Conservation (phyloP, 1,284 basidiomycete genomes). For the Polyporus tsugae region DNA sequence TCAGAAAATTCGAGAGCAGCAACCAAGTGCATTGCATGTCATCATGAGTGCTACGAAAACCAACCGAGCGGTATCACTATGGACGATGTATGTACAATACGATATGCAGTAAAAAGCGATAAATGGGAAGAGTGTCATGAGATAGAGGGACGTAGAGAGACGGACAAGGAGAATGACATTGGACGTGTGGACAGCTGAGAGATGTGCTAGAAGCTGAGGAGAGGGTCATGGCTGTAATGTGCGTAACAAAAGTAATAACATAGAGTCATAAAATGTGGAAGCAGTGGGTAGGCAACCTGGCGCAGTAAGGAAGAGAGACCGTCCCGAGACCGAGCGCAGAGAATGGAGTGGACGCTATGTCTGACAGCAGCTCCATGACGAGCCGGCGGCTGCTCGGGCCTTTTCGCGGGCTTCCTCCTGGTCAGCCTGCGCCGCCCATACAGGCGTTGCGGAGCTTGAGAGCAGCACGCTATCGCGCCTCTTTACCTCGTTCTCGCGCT, state of each 20-base stretch:
- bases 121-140: conserved; percentile 35
- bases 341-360: conserved; percentile 38
- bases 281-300: conserved; percentile 30
- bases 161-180: conserved; percentile 21
- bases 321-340: conserved; percentile 20
- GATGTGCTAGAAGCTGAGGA: conserved; percentile 28
- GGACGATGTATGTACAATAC: conserved; percentile 38
- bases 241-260: conserved; percentile 34
- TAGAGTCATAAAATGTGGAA: conserved; percentile 40
- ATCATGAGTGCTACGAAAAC: conserved; percentile 29
- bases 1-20: conserved; percentile 23
- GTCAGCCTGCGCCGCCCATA: conserved; percentile 82
- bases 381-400: conserved; percentile 55
- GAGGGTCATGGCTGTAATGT: conserved; percentile 33
- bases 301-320: conserved; percentile 18
- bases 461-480: conserved; percentile 84
- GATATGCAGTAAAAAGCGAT: conserved; percentile 37
- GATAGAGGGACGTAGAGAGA: conserved; percentile 6
- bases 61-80: conserved; percentile 35
- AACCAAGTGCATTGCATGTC: conserved; percentile 29
- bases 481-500: conserved; percentile 78
- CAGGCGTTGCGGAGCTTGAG: conserved; percentile 63
- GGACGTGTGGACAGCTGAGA: conserved; percentile 23
- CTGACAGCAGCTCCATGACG: conserved; percentile 73
- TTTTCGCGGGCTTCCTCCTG: conserved; percentile 81